phyloP scores from a whole-genome alignment of 2,329 filamentous ascomycete genomes.

The Phaeosphaeriaceae sp. region DNA sequence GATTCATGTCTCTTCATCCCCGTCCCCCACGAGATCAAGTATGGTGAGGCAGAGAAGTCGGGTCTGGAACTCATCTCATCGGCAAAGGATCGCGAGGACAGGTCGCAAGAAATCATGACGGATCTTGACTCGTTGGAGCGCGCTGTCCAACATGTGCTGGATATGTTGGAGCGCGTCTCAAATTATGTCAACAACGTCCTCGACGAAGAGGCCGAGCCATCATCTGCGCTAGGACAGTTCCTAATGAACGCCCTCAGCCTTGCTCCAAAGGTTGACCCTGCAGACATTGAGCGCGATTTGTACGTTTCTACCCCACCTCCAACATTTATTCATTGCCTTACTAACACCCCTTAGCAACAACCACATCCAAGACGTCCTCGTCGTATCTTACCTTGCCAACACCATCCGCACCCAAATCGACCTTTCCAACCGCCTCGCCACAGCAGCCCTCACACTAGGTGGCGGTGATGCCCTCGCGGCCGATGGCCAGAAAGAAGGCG shows the following conservation, averaged over 20 bases:
- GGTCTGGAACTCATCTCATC: slow-evolving; percentile 83
- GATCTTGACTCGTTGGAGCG: slow-evolving; percentile 90
- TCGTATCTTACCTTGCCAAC: slow-evolving; percentile 98
- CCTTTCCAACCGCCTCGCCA: slow-evolving; percentile 91
- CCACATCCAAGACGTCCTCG: slow-evolving; percentile 98
- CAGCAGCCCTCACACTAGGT: slow-evolving; percentile 58
- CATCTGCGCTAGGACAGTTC: slow-evolving; percentile 91
- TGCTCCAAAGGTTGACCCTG: slow-evolving; percentile 90
- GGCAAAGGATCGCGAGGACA: slow-evolving; percentile 78
- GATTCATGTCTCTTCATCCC: slow-evolving; percentile 98
- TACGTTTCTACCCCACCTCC: slow-evolving; percentile 50
- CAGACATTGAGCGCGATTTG: slow-evolving; percentile 95
- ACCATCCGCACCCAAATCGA: slow-evolving; percentile 99
- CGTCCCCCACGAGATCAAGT: slow-evolving; percentile 92
- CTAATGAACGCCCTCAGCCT: slow-evolving; percentile 91
- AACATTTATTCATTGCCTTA: slow-evolving; percentile 7
- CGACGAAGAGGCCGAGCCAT: slow-evolving; percentile 89
- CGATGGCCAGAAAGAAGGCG: slow-evolving; percentile 43
- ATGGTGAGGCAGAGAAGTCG: slow-evolving; percentile 78
- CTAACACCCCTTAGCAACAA: slow-evolving; percentile 72
- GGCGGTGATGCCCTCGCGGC: slow-evolving; percentile 46
- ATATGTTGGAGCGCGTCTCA: slow-evolving; percentile 87
- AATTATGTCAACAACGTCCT: slow-evolving; percentile 93
- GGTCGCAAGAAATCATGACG: slow-evolving; percentile 75
- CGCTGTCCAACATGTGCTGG: slow-evolving; percentile 84